Base-by-base conservation (phyloP, 1,284 basidiomycete genomes). In the Ustilago esculenta region DNA sequence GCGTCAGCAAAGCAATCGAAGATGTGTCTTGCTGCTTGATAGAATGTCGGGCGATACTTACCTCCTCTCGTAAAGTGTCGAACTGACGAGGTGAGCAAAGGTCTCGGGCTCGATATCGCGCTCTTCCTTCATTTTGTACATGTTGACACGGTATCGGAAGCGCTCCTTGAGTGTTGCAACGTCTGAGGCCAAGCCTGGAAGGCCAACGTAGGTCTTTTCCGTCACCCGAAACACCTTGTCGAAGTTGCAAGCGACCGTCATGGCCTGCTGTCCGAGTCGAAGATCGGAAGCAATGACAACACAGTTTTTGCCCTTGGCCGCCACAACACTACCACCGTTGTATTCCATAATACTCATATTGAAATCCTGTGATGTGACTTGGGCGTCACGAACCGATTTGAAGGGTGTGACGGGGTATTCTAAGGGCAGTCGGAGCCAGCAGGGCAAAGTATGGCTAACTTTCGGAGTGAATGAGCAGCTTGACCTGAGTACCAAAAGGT, bases 51-150 rank as follows among this genome's bases (percentile, higher is more conserved):
- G n/a, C 34, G 11, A 20, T 15, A 20, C 85, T 61, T 53, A 86
- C 83, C 95, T 89, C 81, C 89, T 89, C 84, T 98, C 94, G 83
- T 98, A 99, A 24, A 99, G 87, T n/a, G 95, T 96, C 53, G 92
- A 94, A 50, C 92, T 94, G 67, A 98, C 90, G 70, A 99, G 89
- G 80, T 95, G 92, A 21, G 94, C 91, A 84, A 98, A 98, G 8
- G 93, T 94, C 85, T 94, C 90, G 42, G 96, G 96, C 75, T 94
- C 90, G 79, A 99, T 97, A 77, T 94, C 90, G 61, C 96, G 88
- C 82, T 98, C 95, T 83, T 99, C 96, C 85, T 98, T 99, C 88
- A 99, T 97, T 44, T 92, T 92, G 85, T 98, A 98, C 92, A 98
- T 96, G 86, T 98, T 99, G 58, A 96, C 90, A 63, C 94, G 87